A percentile compares a stretch with the other conserved stretches of the same genome.
Evolutionary conservation across 75 land plant genomes (phyloP).

Genomic region (Pinus albicaulis): DNA sequence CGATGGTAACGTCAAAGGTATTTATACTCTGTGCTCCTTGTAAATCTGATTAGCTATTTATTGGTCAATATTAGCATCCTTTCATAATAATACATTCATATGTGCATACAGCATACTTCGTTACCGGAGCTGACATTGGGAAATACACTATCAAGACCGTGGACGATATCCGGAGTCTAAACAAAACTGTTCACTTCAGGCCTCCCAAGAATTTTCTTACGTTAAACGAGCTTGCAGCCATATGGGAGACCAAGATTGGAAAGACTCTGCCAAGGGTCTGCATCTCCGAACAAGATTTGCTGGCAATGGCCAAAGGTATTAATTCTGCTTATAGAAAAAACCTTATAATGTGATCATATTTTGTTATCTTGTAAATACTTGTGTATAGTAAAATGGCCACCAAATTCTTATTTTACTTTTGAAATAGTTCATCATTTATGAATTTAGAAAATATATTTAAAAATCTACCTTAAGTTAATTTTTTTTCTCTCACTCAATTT

Average conservation of each 20-base stretch:
- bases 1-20: slow-evolving; percentile 33
- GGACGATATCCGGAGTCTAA: slow-evolving; percentile 12
- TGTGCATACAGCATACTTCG: slow-evolving; percentile 14
- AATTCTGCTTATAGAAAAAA: no score
- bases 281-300: slow-evolving; percentile 17
- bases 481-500: no score
- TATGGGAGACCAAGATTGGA: slow-evolving; percentile 27
- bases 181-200: slow-evolving; percentile 16
- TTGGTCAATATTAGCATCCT: no score
- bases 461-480: no score
- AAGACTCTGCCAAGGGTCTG: slow-evolving; percentile 16
- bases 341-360: no score
- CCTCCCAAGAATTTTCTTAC: slow-evolving; percentile 16
- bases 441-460: no score
- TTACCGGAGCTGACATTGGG: slow-evolving; percentile 24
- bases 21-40: no score
- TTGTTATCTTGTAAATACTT: neutral
- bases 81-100: no score
- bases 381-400: neutral
- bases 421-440: no score
- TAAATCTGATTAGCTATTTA: no score
- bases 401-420: no score
- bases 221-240: slow-evolving; percentile 19
- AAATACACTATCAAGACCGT: slow-evolving; percentile 21
- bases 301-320: slow-evolving; percentile 23